Base-by-base conservation (phyloP, 495 filamentous ascomycete species). In the Daldinia decipiens region DNA sequence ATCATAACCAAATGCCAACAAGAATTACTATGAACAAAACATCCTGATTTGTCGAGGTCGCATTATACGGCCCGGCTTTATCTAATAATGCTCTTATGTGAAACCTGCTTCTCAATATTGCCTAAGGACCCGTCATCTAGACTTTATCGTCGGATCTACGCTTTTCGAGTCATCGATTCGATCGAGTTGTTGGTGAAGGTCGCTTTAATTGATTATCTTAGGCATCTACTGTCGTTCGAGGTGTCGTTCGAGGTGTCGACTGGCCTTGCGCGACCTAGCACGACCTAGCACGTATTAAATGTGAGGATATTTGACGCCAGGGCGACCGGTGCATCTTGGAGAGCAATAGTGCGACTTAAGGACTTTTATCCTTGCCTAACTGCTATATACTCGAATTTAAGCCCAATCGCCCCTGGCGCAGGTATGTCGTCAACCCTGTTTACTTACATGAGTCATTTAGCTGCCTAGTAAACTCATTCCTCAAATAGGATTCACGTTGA, bases 1-100 rank as follows among this genome's bases (percentile, higher is more conserved):
- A 68, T 68, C 70, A 61, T 29, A 65, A 68, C 65, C 70, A 68
- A 72, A 72, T 72, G 70, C 70, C 70, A 72, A 72, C 65, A 68
- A 68, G 65, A 72, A 72, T 65, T 68, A 65, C 27, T 66, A 69
- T 62, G 60, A 73, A 68, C 65, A 68, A 72, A 65, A 55, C 13
- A 45, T 61, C 43, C 21, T 53, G 53, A 27, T 47, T 47, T 62
- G 40, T 54, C 62, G 45, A 61, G 38, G 57, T 65, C 61, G 12
- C 54, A 52, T 60, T 51, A 34, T 29, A 45, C 61, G 55, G 19
- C 62, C 53, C 50, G 51, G 39, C 65, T 55, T 57, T 21, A 53
- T 66, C 32, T 21, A 47, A 47, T 47, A 59, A 29, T 56, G n/a
- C 56, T 27, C 34, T 47, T 53, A 51, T 43, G 65, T 73, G 70